A percentile compares a stretch with the other conserved stretches of the same genome.
These are phyloP conservation scores for Botrytis aclada DNA, from an alignment of 2,329 filamentous ascomycete species.

Conservation along the genomic window DNA sequence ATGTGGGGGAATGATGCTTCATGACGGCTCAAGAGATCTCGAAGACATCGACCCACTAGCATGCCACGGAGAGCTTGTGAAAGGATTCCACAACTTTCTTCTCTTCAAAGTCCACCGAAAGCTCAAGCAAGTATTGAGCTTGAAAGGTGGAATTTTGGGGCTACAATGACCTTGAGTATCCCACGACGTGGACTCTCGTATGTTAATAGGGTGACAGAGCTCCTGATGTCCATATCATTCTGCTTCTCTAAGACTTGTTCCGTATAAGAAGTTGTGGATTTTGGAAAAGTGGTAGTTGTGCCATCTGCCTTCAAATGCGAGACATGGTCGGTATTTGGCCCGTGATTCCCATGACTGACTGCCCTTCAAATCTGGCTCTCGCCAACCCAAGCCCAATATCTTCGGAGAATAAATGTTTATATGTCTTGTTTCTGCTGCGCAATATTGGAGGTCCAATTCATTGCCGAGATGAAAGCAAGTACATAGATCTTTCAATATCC, in stretches of 20 bases:
- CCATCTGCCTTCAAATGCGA: background rate
- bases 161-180: background rate
- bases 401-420: background rate
- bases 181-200: background rate
- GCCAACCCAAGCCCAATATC: background rate
- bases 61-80: background rate
- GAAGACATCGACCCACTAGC: background rate
- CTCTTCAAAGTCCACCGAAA: background rate
- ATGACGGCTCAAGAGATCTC: background rate
- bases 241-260: background rate
- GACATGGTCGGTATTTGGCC: constrained; percentile 1
- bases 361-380: background rate
- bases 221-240: background rate
- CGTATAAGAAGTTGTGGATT: background rate
- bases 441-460: background rate
- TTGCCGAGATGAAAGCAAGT: constrained; percentile 3
- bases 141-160: background rate
- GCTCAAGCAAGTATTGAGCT: background rate
- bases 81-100: background rate
- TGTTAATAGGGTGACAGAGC: background rate
- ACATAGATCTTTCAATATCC: background rate
- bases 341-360: constrained; percentile 7
- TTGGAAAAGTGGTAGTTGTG: background rate
- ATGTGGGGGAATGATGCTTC: background rate
- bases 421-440: background rate